Conservation (phyloP, 192 early-diverging fungal genomes). For the Phycomyces blakesleeanus region DNA sequence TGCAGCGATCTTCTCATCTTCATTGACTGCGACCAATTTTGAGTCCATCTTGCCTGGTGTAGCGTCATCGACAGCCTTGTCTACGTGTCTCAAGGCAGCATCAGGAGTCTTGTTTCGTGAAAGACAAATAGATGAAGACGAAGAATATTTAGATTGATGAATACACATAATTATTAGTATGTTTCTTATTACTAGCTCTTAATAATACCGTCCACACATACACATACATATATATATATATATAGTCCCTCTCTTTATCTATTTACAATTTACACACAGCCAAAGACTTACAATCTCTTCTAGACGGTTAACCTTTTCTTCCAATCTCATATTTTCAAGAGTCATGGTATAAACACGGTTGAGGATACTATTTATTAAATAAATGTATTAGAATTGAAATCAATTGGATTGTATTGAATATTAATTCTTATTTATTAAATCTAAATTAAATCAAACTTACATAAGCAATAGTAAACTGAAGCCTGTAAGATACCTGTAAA, state of each 20-base stretch:
- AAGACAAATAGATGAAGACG: no score
- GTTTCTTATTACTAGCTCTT: no score
- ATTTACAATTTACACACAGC: no score
- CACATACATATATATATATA: no score
- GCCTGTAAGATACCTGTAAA: conserved; percentile 52
- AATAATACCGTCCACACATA: no score
- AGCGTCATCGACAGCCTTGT: not conserved
- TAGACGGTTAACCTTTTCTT: conserved; percentile 33
- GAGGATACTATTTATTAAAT: conserved; percentile 42
- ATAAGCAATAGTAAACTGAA: conserved; percentile 52
- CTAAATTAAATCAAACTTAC: conserved; percentile 22
- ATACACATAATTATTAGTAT: no score
- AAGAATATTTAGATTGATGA: no score
- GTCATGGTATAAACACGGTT: conserved; percentile 47
- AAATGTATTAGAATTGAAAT: no score
- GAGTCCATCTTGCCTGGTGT: not conserved
- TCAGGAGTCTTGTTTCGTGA: not conserved
- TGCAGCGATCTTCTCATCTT: not conserved
- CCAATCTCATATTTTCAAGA: conserved; percentile 39
- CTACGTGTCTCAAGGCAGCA: not conserved
- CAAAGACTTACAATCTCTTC: conserved; percentile 13
- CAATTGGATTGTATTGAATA: no score
- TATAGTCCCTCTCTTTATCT: no score
- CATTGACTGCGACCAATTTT: not conserved
- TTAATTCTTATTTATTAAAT: no score